Percentiles rank a stretch among this genome's conserved stretches.
These are phyloP conservation scores for Fusarium secorum DNA, from an alignment of 2,329 filamentous ascomycete genomes.

Conservation along the genomic window DNA sequence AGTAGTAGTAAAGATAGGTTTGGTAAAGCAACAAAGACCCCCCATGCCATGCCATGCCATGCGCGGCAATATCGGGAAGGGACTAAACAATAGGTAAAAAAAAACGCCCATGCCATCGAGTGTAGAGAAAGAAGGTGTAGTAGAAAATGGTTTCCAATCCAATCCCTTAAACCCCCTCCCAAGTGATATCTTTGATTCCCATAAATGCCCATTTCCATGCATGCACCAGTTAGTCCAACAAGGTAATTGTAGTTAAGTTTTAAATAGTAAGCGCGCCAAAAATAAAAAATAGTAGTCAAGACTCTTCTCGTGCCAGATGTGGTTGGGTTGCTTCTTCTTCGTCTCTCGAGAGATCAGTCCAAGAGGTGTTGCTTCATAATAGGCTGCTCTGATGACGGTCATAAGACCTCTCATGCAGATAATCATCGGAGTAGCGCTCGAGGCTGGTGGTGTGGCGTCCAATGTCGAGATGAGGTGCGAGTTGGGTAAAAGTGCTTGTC, in stretches of 20 bases:
- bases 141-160: neutral
- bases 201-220: slow-evolving; percentile 35
- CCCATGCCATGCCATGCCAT: neutral
- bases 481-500: slow-evolving; percentile 3
- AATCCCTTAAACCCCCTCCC: slow-evolving; percentile 2
- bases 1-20: slow-evolving; percentile 6
- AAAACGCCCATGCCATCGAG: slow-evolving; percentile 32
- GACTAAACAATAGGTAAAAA: slow-evolving; percentile 1
- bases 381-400: slow-evolving; percentile 7
- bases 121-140: slow-evolving; percentile 12
- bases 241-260: neutral
- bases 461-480: slow-evolving; percentile 8
- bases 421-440: slow-evolving; percentile 10
- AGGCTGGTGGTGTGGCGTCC: slow-evolving; percentile 32
- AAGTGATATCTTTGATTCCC: slow-evolving; percentile 35
- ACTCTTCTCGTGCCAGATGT: slow-evolving; percentile 16
- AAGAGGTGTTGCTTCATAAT: slow-evolving; percentile 10
- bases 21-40: neutral
- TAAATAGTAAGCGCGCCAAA: slow-evolving; percentile 23
- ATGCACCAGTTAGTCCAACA: slow-evolving; percentile 27
- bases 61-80: neutral
- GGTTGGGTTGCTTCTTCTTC: slow-evolving; percentile 10
- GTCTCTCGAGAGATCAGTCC: neutral
- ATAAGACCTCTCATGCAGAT: slow-evolving; percentile 23
- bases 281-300: slow-evolving; percentile 8